phyloP scores from a whole-genome alignment of 1,284 basidiomycete genomes.

The Phlebopus sp. region DNA sequence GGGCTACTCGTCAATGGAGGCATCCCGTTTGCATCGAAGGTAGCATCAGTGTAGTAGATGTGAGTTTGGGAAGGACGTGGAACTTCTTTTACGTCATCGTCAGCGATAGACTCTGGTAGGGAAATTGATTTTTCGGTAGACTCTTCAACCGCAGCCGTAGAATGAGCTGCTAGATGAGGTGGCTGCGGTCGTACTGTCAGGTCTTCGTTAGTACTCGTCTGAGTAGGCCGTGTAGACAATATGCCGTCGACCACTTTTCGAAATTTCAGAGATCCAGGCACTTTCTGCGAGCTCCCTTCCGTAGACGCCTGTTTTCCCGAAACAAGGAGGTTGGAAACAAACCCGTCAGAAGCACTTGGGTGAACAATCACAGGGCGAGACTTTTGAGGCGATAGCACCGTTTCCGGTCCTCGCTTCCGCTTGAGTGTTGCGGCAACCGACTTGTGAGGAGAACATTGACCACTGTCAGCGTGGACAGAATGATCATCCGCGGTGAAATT shows the following conservation, averaged over 20 bases:
- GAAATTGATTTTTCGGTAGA: constrained; percentile 3
- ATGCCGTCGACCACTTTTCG: constrained; percentile 38
- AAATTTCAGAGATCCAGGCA: constrained; percentile 26
- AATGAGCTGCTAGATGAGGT: constrained; percentile 26
- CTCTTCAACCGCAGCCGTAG: constrained; percentile 24
- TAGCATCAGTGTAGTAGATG: background rate
- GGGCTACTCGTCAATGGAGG: constrained; percentile 6
- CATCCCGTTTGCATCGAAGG: background rate
- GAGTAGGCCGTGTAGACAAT: constrained; percentile 25
- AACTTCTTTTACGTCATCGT: background rate
- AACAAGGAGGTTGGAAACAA: constrained; percentile 9
- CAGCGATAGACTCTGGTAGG: background rate
- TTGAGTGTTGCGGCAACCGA: constrained; percentile 31
- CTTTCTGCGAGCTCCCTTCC: constrained; percentile 23
- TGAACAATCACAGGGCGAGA: constrained; percentile 31
- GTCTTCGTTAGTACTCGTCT: constrained; percentile 11
- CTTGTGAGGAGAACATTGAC: constrained; percentile 9
- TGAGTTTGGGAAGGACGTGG: constrained; percentile 3
- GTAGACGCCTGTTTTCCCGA: constrained; percentile 12
- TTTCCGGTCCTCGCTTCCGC: constrained; percentile 40
- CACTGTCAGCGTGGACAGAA: constrained; percentile 13
- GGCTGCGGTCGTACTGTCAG: constrained; percentile 6
- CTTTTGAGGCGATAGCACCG: constrained; percentile 20
- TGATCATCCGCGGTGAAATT: constrained; percentile 28
- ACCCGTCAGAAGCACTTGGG: constrained; percentile 38